A percentile compares a stretch with the other conserved stretches of the same genome.
phyloP scores from a whole-genome alignment of 257 asterid genomes.

The Solanum pimpinellifolium region DNA sequence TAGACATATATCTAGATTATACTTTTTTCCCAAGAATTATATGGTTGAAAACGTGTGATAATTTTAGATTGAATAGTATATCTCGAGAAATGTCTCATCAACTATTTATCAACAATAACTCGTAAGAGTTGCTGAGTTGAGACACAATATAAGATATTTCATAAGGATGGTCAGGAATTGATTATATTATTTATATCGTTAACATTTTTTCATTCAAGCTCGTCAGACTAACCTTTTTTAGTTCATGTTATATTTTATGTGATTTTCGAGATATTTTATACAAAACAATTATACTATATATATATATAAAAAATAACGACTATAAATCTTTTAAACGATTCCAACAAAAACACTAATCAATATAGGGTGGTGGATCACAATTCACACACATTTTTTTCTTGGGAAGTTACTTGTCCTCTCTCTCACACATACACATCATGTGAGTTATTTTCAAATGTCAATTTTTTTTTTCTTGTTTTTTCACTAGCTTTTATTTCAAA shows the following conservation, averaged over 20 bases:
- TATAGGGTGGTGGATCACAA: background rate
- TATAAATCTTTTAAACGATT: background rate
- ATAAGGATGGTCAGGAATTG: accelerated
- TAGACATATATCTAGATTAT: background rate
- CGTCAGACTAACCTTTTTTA: no score
- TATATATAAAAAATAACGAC: background rate
- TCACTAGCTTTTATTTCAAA: background rate
- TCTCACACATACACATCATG: background rate
- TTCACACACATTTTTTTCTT: background rate
- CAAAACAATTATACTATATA: accelerated
- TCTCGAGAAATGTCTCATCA: background rate
- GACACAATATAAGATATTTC: background rate
- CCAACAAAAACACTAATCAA: background rate
- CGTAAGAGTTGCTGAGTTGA: background rate
- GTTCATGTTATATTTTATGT: no score
- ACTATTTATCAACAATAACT: background rate
- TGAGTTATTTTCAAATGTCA: background rate
- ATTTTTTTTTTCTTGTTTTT: background rate
- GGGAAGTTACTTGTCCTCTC: background rate
- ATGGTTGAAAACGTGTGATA: background rate
- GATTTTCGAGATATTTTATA: background rate
- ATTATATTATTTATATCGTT: no score
- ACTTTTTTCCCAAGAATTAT: background rate
- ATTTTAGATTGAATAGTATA: background rate
- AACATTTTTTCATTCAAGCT: background rate